Evolutionary conservation across 1,139 yeast genomes (phyloP).

Genomic region (Oligophagozyma castellii): DNA sequence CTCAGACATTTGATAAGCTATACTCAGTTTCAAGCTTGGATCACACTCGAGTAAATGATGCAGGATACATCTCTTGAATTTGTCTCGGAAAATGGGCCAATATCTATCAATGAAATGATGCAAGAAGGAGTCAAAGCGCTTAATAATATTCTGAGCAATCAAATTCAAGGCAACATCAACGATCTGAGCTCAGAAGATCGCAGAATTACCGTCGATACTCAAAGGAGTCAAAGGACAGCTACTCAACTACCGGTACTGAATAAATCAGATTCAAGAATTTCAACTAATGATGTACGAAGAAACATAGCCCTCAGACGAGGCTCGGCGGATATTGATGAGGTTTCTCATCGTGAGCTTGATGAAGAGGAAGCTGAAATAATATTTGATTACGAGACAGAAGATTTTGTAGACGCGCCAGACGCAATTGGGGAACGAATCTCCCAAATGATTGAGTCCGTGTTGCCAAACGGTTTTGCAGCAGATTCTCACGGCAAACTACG

Average conservation of each 20-base stretch:
- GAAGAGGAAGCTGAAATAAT: conserved; percentile 20
- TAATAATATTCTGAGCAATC: conserved; percentile 18
- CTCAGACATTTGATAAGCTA: no score
- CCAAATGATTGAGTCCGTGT: conserved; percentile 20
- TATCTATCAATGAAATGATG: conserved; percentile 23
- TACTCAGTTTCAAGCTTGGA: no score
- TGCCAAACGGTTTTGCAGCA: conserved; percentile 17
- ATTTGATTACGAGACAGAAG: conserved; percentile 21
- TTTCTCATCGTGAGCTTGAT: conserved; percentile 9
- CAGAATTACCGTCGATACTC: conserved; percentile 16
- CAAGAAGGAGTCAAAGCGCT: conserved; percentile 24
- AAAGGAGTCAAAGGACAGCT: conserved; percentile 4
- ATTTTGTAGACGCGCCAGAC: conserved; percentile 15
- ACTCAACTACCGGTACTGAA: conserved; percentile 7
- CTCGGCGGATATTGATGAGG: conserved; percentile 1
- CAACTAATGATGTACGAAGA: conserved; percentile 3
- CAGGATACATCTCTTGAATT: conserved; percentile 16
- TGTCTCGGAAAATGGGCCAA: conserved; percentile 18
- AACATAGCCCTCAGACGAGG: conserved; percentile 6
- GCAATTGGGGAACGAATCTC: conserved; percentile 20
- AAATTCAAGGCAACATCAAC: conserved; percentile 15
- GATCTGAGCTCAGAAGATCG: conserved; percentile 6
- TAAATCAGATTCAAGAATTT: conserved; percentile 6
- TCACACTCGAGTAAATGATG: no score
- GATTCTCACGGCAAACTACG: conserved; percentile 16